Percentiles rank a stretch among this genome's conserved stretches.
phyloP scores from a whole-genome alignment of 352 stramenopile species.

The Globisporangium parvum region DNA sequence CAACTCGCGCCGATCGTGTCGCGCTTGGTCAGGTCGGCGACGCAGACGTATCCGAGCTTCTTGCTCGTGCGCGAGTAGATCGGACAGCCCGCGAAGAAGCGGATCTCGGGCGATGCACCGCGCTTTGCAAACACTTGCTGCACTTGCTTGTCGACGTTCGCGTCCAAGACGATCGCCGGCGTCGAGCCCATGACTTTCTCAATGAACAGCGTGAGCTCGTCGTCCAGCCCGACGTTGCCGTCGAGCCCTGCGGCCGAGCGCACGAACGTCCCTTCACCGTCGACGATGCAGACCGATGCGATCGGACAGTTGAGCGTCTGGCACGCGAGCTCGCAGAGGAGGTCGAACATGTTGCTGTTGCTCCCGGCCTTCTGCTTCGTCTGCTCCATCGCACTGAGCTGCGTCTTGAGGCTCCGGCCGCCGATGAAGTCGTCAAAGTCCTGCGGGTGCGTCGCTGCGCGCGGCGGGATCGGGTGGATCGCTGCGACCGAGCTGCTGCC shows the following conservation, averaged over 20 bases:
- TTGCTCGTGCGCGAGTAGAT: conserved; percentile 69
- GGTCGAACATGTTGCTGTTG: conserved; percentile 73
- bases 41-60: conserved; percentile 74
- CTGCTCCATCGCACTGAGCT: conserved; percentile 48
- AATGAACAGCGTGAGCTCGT: conserved; percentile 59
- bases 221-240: conserved; percentile 40
- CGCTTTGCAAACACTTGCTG: conserved; percentile 44
- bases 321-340: conserved; percentile 75
- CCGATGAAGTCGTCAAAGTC: conserved; percentile 66
- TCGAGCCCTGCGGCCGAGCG: conserved; percentile 44
- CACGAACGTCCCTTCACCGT: conserved; percentile 42
- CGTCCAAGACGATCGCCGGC: conserved; percentile 66
- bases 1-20: conserved; percentile 64
- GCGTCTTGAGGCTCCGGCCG: conserved; percentile 43
- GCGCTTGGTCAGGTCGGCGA: conserved; percentile 71
- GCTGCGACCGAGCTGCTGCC: conserved; percentile 5
- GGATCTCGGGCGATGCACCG: conserved; percentile 31
- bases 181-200: conserved; percentile 78
- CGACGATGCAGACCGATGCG: conserved; percentile 63
- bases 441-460: conserved; percentile 15
- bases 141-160: conserved; percentile 64
- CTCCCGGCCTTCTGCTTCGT: conserved; percentile 27
- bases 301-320: conserved; percentile 79
- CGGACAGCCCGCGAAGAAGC: conserved; percentile 72
- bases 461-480: conserved; percentile 26